Conservation (phyloP, 495 filamentous ascomycete species). For the Sordaria brevicollis region DNA sequence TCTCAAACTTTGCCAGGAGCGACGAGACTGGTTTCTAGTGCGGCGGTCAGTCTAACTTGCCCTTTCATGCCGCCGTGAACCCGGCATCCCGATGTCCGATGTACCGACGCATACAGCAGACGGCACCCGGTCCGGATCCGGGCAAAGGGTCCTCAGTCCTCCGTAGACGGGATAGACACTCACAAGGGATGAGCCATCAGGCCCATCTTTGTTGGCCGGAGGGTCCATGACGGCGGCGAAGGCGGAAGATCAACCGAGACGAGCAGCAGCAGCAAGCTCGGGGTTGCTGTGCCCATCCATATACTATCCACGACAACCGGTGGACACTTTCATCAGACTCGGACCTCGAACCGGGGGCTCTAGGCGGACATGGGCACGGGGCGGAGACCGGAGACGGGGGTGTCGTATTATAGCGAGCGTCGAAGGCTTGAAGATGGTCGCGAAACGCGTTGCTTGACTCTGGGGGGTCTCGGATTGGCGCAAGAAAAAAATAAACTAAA, state of each 20-base stretch:
- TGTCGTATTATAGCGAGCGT: background rate
- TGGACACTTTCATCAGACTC: conserved; percentile 14
- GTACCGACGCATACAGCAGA: background rate
- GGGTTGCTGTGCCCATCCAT: conserved; percentile 17
- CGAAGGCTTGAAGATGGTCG: background rate
- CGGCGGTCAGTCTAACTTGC: conserved; percentile 14
- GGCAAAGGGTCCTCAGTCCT: background rate
- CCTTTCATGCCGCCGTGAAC: background rate
- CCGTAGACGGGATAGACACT: conserved; percentile 10
- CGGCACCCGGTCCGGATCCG: background rate
- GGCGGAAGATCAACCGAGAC: conserved; percentile 10
- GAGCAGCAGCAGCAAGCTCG: conserved; percentile 13
- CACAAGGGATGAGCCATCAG: conserved; percentile 53
- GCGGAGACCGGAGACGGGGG: background rate
- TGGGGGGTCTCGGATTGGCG: background rate
- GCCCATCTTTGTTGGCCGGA: conserved; percentile 27
- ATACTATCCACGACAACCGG: conserved; percentile 15
- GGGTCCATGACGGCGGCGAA: conserved; percentile 29
- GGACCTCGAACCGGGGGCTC: background rate
- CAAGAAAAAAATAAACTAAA: background rate
- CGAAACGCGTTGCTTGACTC: background rate
- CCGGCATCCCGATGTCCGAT: background rate
- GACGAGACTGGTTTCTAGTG: conserved; percentile 74
- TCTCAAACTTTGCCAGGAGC: conserved; percentile 85
- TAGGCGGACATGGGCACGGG: background rate